Evolutionary conservation across 768 basidiomycete species (phyloP).

Genomic region (Lactarius evosmus): DNA sequence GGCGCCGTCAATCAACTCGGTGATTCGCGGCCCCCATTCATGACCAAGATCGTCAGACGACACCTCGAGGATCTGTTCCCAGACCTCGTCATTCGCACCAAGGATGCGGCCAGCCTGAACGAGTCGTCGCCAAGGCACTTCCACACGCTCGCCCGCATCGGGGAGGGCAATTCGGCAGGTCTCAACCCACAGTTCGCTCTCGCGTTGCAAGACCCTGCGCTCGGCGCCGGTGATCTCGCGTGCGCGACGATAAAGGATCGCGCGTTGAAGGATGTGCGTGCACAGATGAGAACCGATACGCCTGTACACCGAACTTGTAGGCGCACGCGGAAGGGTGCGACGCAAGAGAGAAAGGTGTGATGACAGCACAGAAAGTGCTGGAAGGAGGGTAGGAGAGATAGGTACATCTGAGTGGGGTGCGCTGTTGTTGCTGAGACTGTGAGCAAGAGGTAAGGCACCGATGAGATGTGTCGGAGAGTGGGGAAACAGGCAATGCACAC

Average conservation of each 20-base stretch:
- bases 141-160: slow-evolving; percentile 50
- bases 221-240: slow-evolving; percentile 54
- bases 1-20: slow-evolving; percentile 53
- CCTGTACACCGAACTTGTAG: slow-evolving; percentile 66
- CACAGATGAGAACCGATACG: slow-evolving; percentile 66
- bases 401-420: slow-evolving; percentile 40
- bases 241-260: slow-evolving; percentile 73
- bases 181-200: slow-evolving; percentile 82
- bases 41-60: slow-evolving; percentile 5
- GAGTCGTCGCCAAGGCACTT: slow-evolving; percentile 74
- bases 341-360: slow-evolving; percentile 72
- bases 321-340: slow-evolving; percentile 55
- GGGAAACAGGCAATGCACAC: slow-evolving; percentile 14
- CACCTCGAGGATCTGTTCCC: slow-evolving; percentile 12
- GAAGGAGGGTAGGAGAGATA: slow-evolving; percentile 68
- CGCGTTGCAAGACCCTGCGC: slow-evolving; percentile 59
- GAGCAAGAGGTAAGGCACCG: slow-evolving; percentile 28
- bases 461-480: not conserved
- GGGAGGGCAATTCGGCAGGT: slow-evolving; percentile 63
- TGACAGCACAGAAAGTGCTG: slow-evolving; percentile 75
- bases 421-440: slow-evolving; percentile 35
- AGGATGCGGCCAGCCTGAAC: slow-evolving; percentile 68
- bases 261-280: slow-evolving; percentile 78
- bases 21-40: slow-evolving; percentile 55
- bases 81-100: slow-evolving; percentile 45